Base-by-base conservation (phyloP, 192 early-diverging fungal genomes). In the Glomus cerebriforme region DNA sequence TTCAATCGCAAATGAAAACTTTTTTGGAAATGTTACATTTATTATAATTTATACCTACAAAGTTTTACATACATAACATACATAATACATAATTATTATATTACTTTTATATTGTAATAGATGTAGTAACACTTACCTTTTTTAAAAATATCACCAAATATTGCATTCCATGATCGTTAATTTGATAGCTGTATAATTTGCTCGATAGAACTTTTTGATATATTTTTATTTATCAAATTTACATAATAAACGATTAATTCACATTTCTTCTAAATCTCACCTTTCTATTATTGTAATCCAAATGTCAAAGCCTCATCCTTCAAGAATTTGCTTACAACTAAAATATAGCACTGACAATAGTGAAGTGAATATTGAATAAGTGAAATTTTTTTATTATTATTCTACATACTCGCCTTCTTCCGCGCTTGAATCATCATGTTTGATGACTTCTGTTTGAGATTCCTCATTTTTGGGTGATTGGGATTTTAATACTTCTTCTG, bases 321-420 rank as follows among this genome's bases (percentile, higher is more conserved):
- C 68, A 69, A 26, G 68, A 70, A 70, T 70, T 70, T 70, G 34
- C 24, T 43, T 31, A 43, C 9, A 43, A 22, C 68, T 70, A 70
- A 70, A 70, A 70, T 70, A 70, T 70, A 67, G 26, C 68, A 70
- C 68, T 70, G 68, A 70, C 39, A 43, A 70, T 70, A 70, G 39
- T 70, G 68, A 47, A 70, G 68, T 70, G n/a, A 70, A 70, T 70
- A 31, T 70, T 43, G 12, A 24, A 45, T 70, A 43, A 47, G 34
- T 31, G 27, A 31, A 22, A 45, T 24, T 24, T 69, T 68, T 68
- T 31, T 69, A 26, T 69, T 69, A 69, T 64, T 65, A 64, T 29
- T 76, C 75, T n/a, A 76, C 75, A 76, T 76, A 76, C 75, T 76
- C 75, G 75, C 75, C 75, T 76, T 76, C 75, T 65, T 76, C 75